Evolutionary conservation across 2,329 filamentous ascomycete species (phyloP).

Genomic region (Byssochlamys sp.): DNA sequence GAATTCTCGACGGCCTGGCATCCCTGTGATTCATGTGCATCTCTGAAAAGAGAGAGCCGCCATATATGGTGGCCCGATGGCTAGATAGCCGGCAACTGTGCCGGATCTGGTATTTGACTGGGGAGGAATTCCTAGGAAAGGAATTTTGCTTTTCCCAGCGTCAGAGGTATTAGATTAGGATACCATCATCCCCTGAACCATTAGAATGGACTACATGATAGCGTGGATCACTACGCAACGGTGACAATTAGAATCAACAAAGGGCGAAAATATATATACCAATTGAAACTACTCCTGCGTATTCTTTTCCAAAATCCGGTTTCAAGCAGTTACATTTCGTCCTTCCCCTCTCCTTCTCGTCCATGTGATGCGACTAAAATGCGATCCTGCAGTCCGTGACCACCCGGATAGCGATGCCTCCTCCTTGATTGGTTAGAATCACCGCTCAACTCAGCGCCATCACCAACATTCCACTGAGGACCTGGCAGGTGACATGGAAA

Average conservation of each 20-base stretch:
- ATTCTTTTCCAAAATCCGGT: neutral
- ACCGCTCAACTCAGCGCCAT: too few species aligned
- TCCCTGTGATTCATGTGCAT: neutral
- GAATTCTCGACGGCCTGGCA: neutral
- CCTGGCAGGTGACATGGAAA: too few species aligned
- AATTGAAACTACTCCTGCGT: neutral
- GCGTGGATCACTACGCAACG: neutral
- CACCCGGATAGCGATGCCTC: too few species aligned
- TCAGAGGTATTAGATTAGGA: neutral
- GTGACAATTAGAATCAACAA: neutral
- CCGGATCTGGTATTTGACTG: neutral
- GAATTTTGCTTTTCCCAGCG: neutral
- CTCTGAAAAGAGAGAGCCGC: neutral
- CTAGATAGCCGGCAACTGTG: neutral
- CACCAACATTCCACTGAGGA: too few species aligned
- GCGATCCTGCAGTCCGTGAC: too few species aligned
- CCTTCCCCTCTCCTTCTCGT: too few species aligned
- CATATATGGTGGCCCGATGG: neutral
- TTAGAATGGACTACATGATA: neutral
- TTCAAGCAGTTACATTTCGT: neutral
- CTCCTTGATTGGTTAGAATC: too few species aligned
- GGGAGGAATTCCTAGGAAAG: neutral
- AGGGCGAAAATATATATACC: neutral
- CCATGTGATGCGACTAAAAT: too few species aligned
- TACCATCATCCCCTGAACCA: neutral